Base-by-base conservation (phyloP, 441 rosid species). In the Arabidopsis hybrid region DNA sequence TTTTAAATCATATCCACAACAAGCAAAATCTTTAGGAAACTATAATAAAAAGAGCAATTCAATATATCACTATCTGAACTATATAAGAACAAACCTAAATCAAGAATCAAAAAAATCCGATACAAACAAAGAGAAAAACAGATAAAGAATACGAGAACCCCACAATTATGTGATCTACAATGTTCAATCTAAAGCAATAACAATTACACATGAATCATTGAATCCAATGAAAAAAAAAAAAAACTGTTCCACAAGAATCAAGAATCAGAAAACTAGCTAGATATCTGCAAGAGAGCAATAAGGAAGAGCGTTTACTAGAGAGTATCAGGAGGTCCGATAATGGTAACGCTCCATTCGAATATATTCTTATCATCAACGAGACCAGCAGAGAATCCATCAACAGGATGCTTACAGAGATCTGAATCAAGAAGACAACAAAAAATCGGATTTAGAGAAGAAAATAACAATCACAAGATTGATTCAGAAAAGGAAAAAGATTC, bases 361-460 rank as follows among this genome's bases (percentile, higher is more conserved):
- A 89, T 68, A 77, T 89, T 87, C 67, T 52, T 85, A 66, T 89
- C 93, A 67, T 89, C 93, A 39, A 87, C 86, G 75, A 89, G 69
- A 61, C 93, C 93, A 42, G 93, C 93, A 31, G 93, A 89, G 83
- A 89, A 89, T 14, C 93, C 93, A 79, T 87, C 88, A 60, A 89
- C 93, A 2, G 93, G 93, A 69, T 87, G 80, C 82, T 80, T 89
- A 62, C 93, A 89, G 63, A 89, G 93, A 89, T 89, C 93, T 89
- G 86, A 60, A 60, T 9, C 76, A 51, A 68, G 3, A 59, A 45
- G 52, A 10, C 74, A 66, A 80, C 79, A 9, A 17, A 9, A 65
- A 49, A 49, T 21, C 76, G 55, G 75, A 84, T 82, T 78, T 8
- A 62, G 69, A 76, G 10, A 32, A 53, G 69, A 34, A 2, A 36